Evolutionary conservation across 192 early-diverging fungal species (phyloP), one percentile per base, ranked within the genome.

Genomic region (Linnemannia exigua): DNA sequence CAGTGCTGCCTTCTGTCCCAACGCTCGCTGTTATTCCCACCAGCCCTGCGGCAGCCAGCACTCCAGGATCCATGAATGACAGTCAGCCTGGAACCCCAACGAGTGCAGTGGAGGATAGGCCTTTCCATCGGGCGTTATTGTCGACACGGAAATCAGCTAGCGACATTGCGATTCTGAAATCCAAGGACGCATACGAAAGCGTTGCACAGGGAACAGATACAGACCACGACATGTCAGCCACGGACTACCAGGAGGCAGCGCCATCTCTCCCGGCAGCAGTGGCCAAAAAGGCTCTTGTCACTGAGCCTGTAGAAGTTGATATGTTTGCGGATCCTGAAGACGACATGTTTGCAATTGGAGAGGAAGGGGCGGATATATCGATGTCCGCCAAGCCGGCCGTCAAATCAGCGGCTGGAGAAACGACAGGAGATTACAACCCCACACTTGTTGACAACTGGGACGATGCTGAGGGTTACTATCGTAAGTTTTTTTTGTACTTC

Each of bases 401-500:
- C 28, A 77, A 72, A 46, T 68, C 80, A 36, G 77, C 72, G 0
- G 76, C 75, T n/a, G 79, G 86, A 17, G 88, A 82, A 71, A 50
- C 77, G 22, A 52, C 75, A 5, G 67, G 77, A 38, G 88, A 80
- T 35, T 87, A 88, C 80, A 92, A 89, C 70, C 89, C 90, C 35
- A 90, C 89, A 12, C 85, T 96, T 1, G 89, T 91, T 44, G 98
- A 98, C 79, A 98, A 96, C 76, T 98, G 95, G 96, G 98, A 99
- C 87, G 98, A 99, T 80, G 91, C 93, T 15, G 98, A 99, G 75
- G 98, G 98, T 41, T 99, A 99, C 92, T 99, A 99, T 87, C 93
- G 97, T 93, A 92, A 87, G 95, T 91, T n/a, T 19, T 51, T 22
- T 19, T 44, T n/a, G n/a, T n/a, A 5, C 52, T n/a, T 22, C 22